phyloP scores from a whole-genome alignment of 2,329 filamentous ascomycete species.

The Trichoderma koningii region DNA sequence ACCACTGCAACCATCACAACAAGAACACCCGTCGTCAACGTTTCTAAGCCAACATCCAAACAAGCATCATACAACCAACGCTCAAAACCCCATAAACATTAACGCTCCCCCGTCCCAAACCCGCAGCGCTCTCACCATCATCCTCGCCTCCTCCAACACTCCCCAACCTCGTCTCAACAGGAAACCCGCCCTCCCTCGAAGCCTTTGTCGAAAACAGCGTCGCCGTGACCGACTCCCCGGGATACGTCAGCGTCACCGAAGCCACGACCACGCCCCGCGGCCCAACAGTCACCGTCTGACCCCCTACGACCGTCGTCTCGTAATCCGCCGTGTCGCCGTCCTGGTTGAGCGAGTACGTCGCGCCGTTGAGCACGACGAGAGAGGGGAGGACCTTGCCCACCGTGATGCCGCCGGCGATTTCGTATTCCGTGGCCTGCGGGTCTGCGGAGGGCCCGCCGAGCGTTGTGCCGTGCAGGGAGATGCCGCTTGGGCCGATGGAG shows the following conservation, averaged over 20 bases:
- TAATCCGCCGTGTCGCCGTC: constrained; percentile 46
- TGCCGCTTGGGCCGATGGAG: constrained; percentile 50
- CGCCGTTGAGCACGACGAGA: constrained; percentile 52
- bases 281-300: constrained; percentile 52
- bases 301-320: constrained; percentile 53
- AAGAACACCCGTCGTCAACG: neutral
- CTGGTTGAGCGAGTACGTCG: constrained; percentile 55
- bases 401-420: constrained; percentile 55
- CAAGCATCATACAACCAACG: constrained; percentile 46
- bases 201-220: constrained; percentile 43
- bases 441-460: constrained; percentile 47
- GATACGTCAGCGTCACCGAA: constrained; percentile 49
- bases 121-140: constrained; percentile 34
- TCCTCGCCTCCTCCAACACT: constrained; percentile 31
- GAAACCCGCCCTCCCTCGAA: constrained; percentile 29
- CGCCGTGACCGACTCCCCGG: constrained; percentile 47
- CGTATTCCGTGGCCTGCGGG: constrained; percentile 44
- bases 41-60: constrained; percentile 37
- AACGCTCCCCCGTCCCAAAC: constrained; percentile 5
- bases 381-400: constrained; percentile 53
- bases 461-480: constrained; percentile 45
- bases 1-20: neutral
- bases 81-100: constrained; percentile 30
- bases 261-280: constrained; percentile 51
- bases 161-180: constrained; percentile 34